These are phyloP conservation scores for Paraphaeosphaeria sporulosa DNA, from an alignment of 2,329 filamentous ascomycete genomes.

Conservation along the genomic window DNA sequence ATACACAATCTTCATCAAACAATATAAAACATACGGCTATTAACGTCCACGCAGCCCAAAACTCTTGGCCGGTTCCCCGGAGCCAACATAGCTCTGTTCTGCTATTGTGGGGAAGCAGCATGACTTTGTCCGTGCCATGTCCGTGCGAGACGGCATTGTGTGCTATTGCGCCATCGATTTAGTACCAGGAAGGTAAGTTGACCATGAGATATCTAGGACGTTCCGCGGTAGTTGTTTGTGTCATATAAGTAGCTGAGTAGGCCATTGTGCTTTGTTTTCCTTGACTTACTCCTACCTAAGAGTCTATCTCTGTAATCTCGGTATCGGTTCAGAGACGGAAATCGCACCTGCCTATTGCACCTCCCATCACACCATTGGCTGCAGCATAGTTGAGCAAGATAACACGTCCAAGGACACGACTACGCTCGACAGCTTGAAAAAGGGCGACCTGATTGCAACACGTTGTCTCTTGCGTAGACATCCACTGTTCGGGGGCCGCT, in stretches of 20 bases:
- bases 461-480: background rate
- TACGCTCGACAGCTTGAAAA: background rate
- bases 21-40: background rate
- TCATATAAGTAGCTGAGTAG: slow-evolving; percentile 3
- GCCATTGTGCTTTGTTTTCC: background rate
- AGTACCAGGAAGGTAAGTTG: slow-evolving; percentile 6
- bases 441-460: no score
- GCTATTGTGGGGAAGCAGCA: slow-evolving; percentile 15
- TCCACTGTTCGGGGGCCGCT: background rate
- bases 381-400: background rate
- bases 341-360: slow-evolving; percentile 6
- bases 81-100: background rate
- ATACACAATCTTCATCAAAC: background rate
- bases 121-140: slow-evolving; percentile 3
- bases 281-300: background rate
- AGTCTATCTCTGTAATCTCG: background rate
- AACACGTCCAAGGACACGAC: background rate
- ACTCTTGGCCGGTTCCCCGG: background rate
- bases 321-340: background rate
- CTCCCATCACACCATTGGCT: slow-evolving; percentile 14
- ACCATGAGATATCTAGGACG: slow-evolving; percentile 8
- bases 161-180: slow-evolving; percentile 46
- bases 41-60: background rate
- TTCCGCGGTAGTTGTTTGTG: background rate
- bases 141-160: slow-evolving; percentile 32